Percentiles rank a stretch among this genome's conserved stretches.
Conservation (phyloP, 306 rosid genomes). For the Quercus gilva region DNA sequence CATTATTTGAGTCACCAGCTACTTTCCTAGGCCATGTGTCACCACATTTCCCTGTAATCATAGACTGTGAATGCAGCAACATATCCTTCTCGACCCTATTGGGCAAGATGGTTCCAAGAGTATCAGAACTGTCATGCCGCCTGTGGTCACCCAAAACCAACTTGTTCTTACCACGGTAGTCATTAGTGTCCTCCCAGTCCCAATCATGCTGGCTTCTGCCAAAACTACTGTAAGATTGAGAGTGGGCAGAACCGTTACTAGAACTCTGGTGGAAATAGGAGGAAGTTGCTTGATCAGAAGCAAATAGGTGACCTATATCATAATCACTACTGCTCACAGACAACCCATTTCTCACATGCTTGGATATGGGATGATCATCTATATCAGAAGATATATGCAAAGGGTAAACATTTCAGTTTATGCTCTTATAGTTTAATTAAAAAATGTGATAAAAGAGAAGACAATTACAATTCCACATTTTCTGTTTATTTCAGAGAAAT, state of each 20-base stretch:
- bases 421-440: background rate
- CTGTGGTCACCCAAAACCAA: slow-evolving; percentile 8
- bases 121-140: background rate
- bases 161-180: background rate
- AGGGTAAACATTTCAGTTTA: background rate
- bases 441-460: background rate
- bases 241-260: slow-evolving; percentile 1
- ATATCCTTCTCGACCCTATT: slow-evolving; percentile 16
- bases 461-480: background rate
- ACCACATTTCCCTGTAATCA: slow-evolving; percentile 11
- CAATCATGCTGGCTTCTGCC: slow-evolving; percentile 8
- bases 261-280: background rate
- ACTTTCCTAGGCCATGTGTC: slow-evolving; percentile 10
- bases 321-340: background rate
- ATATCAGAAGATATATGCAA: background rate
- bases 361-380: background rate
- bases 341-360: background rate
- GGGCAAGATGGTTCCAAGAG: background rate
- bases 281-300: slow-evolving; percentile 15
- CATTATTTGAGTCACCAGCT: slow-evolving; percentile 8
- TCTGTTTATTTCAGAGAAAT: background rate
- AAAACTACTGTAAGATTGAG: slow-evolving; percentile 19
- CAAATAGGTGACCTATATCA: background rate
- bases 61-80: slow-evolving; percentile 14
- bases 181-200: slow-evolving; percentile 13